Evolutionary conservation across 2,329 filamentous ascomycete species (phyloP).

Genomic region (Botrytis cinerea): DNA sequence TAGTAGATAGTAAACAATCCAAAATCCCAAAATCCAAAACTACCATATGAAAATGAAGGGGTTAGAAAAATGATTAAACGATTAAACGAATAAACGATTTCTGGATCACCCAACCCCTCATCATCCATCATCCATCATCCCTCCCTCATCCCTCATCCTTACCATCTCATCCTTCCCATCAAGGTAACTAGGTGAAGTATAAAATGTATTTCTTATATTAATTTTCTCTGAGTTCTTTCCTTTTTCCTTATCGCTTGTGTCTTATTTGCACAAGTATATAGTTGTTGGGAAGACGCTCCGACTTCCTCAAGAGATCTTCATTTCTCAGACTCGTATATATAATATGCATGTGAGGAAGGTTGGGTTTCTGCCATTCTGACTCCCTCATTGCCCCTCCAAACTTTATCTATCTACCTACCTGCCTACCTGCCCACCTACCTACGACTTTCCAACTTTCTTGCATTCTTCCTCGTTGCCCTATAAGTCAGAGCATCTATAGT

Average conservation of each 20-base stretch:
- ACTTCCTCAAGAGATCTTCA: not conserved
- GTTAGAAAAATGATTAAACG: not conserved
- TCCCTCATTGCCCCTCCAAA: not conserved
- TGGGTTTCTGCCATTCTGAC: slow-evolving; percentile 11
- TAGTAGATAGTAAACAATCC: not conserved
- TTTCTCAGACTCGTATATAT: not conserved
- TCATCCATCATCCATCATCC: not conserved
- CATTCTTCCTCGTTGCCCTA: not conserved
- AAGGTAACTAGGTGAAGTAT: not conserved
- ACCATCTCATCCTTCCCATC: not conserved
- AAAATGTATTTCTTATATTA: not conserved
- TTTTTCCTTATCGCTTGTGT: slow-evolving; percentile 11
- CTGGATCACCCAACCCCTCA: not conserved
- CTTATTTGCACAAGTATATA: not conserved
- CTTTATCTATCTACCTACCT: not conserved
- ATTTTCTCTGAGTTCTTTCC: not conserved
- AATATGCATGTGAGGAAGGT: not conserved
- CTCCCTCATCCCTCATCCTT: not conserved
- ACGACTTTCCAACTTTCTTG: not conserved
- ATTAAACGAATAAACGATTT: not conserved
- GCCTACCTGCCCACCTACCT: too few relatives aligned
- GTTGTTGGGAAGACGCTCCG: not conserved
- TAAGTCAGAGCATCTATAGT: not conserved
- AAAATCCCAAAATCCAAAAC: not conserved
- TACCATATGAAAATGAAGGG: not conserved